Conservation (phyloP, 2,329 filamentous ascomycete species). For the Lasiodiplodia sp. region DNA sequence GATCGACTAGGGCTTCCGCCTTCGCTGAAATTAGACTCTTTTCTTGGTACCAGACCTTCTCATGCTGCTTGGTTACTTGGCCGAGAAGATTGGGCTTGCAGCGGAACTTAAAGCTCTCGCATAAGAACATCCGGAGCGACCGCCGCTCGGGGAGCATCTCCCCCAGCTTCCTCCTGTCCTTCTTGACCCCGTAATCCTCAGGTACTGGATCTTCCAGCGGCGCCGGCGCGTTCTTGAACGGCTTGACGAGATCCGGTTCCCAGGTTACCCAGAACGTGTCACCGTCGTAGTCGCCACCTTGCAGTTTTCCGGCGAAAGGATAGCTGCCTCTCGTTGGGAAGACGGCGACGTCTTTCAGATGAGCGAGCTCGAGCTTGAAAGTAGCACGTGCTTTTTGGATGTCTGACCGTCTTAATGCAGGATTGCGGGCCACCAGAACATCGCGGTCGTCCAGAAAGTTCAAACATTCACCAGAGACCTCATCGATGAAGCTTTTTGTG, state of each 20-base stretch:
- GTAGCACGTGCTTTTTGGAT: constrained; percentile 68
- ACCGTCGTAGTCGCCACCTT: constrained; percentile 83
- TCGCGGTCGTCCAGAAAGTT: constrained; percentile 61
- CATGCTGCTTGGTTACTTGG: constrained; percentile 69
- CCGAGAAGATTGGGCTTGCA: constrained; percentile 67
- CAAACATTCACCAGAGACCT: constrained; percentile 61
- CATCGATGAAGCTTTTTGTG: constrained; percentile 65
- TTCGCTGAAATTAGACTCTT: constrained; percentile 39
- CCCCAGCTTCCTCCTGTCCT: constrained; percentile 56
- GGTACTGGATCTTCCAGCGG: constrained; percentile 57
- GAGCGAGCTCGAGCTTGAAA: constrained; percentile 65
- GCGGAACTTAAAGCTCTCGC: constrained; percentile 65
- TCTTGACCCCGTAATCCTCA: constrained; percentile 57
- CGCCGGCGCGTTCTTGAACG: constrained; percentile 69
- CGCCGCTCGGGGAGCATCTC: constrained; percentile 47
- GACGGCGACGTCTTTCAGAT: constrained; percentile 79
- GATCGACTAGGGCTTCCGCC: constrained; percentile 43
- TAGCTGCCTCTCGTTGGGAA: constrained; percentile 71
- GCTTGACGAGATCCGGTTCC: constrained; percentile 69
- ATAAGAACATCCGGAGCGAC: constrained; percentile 58
- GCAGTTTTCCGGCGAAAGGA: constrained; percentile 73
- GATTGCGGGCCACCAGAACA: constrained; percentile 72
- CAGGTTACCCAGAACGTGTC: constrained; percentile 81
- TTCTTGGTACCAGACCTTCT: constrained; percentile 64
- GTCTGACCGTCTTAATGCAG: constrained; percentile 74